Percentiles rank a stretch among this genome's conserved stretches.
These are phyloP conservation scores for Penicillium egyptiacum DNA, from an alignment of 495 filamentous ascomycete genomes.

Conservation along the genomic window DNA sequence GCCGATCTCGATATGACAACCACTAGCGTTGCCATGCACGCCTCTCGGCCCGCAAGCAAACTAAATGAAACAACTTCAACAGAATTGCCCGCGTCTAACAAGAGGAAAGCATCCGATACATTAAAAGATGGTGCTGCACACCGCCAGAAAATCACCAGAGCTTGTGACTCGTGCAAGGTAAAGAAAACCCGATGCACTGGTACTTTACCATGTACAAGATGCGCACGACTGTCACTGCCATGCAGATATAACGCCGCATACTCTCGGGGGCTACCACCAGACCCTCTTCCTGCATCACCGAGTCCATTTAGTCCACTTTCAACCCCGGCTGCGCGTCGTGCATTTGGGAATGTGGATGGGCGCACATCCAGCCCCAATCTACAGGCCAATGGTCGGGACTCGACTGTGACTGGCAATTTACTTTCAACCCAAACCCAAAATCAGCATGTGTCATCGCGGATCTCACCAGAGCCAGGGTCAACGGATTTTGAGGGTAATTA, in stretches of 20 bases:
- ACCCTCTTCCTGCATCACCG: conserved; percentile 34
- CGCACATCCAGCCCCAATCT: conserved; percentile 14
- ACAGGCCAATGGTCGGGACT: conserved; percentile 12
- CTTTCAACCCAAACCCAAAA: conserved; percentile 2
- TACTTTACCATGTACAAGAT: conserved; percentile 45
- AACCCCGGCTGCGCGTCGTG: neutral
- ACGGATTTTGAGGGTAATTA: conserved; percentile 52
- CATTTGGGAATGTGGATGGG: conserved; percentile 7
- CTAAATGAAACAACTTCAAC: neutral
- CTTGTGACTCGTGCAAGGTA: conserved; percentile 50
- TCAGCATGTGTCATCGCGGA: conserved; percentile 29
- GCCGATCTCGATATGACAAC: conserved; percentile 22
- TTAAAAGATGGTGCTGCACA: conserved; percentile 17
- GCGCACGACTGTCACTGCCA: conserved; percentile 38
- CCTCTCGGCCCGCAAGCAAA: conserved; percentile 15
- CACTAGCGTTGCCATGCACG: conserved; percentile 24
- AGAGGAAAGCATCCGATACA: conserved; percentile 36
- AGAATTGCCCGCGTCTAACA: conserved; percentile 15
- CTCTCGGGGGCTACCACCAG: conserved; percentile 45
- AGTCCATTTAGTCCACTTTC: conserved; percentile 17
- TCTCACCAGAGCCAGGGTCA: conserved; percentile 45
- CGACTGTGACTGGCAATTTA: conserved; percentile 10
- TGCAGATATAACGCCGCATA: conserved; percentile 49
- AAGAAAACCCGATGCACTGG: conserved; percentile 50
- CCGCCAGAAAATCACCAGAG: conserved; percentile 48